Evolutionary conservation across 306 rosid genomes (phyloP).

Genomic region (Mimosa bimucronata): DNA sequence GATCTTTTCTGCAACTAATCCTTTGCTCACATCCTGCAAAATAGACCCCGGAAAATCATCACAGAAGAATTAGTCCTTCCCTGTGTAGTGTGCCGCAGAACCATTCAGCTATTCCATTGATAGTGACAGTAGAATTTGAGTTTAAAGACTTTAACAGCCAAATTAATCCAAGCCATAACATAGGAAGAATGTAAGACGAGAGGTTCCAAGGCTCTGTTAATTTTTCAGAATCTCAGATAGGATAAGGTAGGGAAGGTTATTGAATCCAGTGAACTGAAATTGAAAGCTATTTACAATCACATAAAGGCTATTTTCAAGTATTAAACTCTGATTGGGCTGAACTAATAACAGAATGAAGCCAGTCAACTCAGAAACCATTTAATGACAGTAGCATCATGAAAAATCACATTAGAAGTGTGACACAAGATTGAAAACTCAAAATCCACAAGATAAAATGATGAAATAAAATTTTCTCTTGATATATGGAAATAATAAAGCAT

Average conservation of each 20-base stretch:
- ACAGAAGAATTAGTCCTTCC: slow-evolving; percentile 19
- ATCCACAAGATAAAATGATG: neutral
- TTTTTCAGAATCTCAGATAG: slow-evolving; percentile 2
- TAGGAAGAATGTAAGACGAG: slow-evolving; percentile 19
- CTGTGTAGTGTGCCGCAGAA: slow-evolving; percentile 9
- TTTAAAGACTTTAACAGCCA: slow-evolving; percentile 6
- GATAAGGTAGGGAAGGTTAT: slow-evolving; percentile 20
- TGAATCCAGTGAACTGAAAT: slow-evolving; percentile 3
- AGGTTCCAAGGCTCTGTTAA: slow-evolving; percentile 2
- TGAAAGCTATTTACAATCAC: neutral
- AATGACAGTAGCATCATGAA: neutral
- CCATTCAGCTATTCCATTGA: slow-evolving; percentile 14
- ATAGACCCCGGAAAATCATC: neutral
- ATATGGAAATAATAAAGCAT: slow-evolving; percentile 19
- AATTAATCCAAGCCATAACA: neutral
- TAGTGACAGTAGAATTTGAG: neutral
- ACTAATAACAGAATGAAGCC: neutral
- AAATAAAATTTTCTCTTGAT: slow-evolving; percentile 14
- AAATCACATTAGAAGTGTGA: slow-evolving; percentile 11
- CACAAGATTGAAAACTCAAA: slow-evolving; percentile 4
- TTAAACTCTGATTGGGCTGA: neutral
- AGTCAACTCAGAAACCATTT: neutral
- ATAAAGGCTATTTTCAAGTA: neutral
- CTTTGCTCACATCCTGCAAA: slow-evolving; percentile 80
- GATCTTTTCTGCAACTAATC: slow-evolving; percentile 69